Conservation (phyloP, 2,329 filamentous ascomycete species). For the Penicillium sp. region DNA sequence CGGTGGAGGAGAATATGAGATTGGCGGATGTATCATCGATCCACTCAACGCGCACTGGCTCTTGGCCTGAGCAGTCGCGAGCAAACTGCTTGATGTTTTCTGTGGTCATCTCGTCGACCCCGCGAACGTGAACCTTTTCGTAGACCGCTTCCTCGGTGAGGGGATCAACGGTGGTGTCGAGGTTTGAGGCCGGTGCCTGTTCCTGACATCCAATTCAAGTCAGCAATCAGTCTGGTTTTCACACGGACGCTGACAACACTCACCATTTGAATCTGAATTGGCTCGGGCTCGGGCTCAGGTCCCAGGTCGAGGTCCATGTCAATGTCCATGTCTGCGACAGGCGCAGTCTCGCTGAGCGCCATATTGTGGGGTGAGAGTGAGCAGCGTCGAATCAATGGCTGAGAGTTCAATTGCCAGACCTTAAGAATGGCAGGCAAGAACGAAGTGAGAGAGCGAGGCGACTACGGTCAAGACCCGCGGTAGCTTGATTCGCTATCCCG, state of each 20-base stretch:
- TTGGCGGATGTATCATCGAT: conserved; percentile 93
- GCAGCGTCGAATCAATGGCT: not conserved
- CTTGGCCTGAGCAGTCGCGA: conserved; percentile 62
- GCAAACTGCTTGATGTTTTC: conserved; percentile 77
- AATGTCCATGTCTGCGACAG: conserved; percentile 62
- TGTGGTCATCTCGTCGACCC: conserved; percentile 79
- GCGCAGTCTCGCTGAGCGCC: conserved; percentile 8
- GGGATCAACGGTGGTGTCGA: conserved; percentile 28
- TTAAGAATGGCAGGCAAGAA: not conserved
- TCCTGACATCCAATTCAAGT: conserved; percentile 23
- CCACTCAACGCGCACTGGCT: conserved; percentile 76
- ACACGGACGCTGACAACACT: conserved; percentile 13
- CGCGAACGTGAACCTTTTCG: conserved; percentile 78
- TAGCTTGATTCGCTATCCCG: conserved; percentile 5
- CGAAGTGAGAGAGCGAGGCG: not conserved
- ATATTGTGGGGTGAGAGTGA: not conserved
- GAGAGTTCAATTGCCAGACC: not conserved
- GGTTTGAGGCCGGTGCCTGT: conserved; percentile 15
- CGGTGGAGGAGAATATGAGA: conserved; percentile 67
- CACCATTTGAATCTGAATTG: conserved; percentile 36
- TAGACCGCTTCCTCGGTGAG: conserved; percentile 37
- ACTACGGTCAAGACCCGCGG: conserved; percentile 6
- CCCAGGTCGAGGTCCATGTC: conserved; percentile 69
- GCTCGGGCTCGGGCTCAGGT: conserved; percentile 51
- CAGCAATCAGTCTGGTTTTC: not conserved